A percentile compares a stretch with the other conserved stretches of the same genome.
Conservation (phyloP, 2,329 filamentous ascomycete species). For the Sclerotinia subarctica region DNA sequence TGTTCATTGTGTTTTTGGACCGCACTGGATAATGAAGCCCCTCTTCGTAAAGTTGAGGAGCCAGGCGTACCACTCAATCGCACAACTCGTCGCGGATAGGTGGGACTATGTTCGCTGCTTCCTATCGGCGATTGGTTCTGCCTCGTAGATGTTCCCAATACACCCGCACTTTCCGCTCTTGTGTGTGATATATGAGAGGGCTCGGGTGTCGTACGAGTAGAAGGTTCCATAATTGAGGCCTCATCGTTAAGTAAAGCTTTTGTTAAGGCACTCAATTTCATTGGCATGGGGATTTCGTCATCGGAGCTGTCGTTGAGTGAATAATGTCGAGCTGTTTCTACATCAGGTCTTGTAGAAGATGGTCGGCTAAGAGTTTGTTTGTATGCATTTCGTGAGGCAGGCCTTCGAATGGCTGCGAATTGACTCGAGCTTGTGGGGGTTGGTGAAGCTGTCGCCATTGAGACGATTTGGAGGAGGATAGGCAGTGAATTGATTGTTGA, state of each 20-base stretch:
- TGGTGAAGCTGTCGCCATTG: constrained; percentile 54
- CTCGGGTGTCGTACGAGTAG: constrained; percentile 27
- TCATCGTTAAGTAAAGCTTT: constrained; percentile 75
- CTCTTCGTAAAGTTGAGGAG: constrained; percentile 32
- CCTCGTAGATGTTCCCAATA: constrained; percentile 11
- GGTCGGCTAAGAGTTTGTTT: constrained; percentile 50
- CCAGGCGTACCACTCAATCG: constrained; percentile 38
- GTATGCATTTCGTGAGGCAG: constrained; percentile 52
- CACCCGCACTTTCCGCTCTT: constrained; percentile 25
- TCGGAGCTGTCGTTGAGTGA: constrained; percentile 81
- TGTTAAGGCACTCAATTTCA: constrained; percentile 90
- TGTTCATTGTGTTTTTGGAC: constrained; percentile 31
- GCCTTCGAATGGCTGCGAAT: constrained; percentile 49
- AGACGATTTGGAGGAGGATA: neutral
- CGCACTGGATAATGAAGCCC: constrained; percentile 33
- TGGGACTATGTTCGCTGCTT: constrained; percentile 31
- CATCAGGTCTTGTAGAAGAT: constrained; percentile 31
- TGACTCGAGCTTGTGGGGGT: constrained; percentile 52
- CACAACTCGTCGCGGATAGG: constrained; percentile 34
- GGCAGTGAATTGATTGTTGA: constrained; percentile 3
- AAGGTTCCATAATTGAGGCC: constrained; percentile 35
- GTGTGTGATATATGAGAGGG: constrained; percentile 23
- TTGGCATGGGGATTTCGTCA: constrained; percentile 82
- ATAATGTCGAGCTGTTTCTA: constrained; percentile 44
- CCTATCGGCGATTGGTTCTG: constrained; percentile 23